phyloP scores from a whole-genome alignment of 306 rosid genomes.

The Prunus persica region DNA sequence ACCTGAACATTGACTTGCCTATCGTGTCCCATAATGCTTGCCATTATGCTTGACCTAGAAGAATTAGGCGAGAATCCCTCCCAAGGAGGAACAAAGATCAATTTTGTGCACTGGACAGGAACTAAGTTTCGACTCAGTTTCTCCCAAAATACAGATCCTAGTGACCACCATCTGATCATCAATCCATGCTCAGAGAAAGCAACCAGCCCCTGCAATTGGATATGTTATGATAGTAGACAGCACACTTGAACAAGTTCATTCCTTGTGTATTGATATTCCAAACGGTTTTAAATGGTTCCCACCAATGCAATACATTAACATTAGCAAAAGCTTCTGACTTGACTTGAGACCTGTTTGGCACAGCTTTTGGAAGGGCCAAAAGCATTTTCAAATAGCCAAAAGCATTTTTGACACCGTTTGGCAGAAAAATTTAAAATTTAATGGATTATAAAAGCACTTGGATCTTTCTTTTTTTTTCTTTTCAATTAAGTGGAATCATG shows the following conservation, averaged over 20 bases:
- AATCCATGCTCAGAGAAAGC: slow-evolving; percentile 95
- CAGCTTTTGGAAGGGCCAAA: too few species aligned
- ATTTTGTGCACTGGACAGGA: slow-evolving; percentile 92
- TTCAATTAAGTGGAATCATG: not conserved
- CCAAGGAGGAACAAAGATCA: slow-evolving; percentile 96
- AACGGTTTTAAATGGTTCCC: not conserved
- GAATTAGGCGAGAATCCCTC: slow-evolving; percentile 98
- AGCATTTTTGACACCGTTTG: too few species aligned
- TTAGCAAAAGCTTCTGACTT: not conserved
- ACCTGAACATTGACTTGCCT: slow-evolving; percentile 53
- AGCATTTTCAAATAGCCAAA: too few species aligned
- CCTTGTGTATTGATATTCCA: slow-evolving; percentile 2
- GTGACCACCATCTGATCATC: slow-evolving; percentile 98
- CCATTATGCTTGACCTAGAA: slow-evolving; percentile 91
- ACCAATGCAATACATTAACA: not conserved
- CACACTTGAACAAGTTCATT: not conserved
- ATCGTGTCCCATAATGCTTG: slow-evolving; percentile 60
- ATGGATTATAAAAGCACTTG: too few species aligned
- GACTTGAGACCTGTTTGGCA: too few species aligned
- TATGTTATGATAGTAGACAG: slow-evolving; percentile 13
- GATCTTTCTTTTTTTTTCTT: too few species aligned
- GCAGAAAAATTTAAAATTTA: too few species aligned
- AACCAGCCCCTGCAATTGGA: slow-evolving; percentile 69
- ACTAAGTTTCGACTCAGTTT: slow-evolving; percentile 76
- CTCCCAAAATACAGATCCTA: slow-evolving; percentile 99